These are phyloP conservation scores for Nakazawaea populi DNA, from an alignment of 805 yeast species.

Conservation along the genomic window DNA sequence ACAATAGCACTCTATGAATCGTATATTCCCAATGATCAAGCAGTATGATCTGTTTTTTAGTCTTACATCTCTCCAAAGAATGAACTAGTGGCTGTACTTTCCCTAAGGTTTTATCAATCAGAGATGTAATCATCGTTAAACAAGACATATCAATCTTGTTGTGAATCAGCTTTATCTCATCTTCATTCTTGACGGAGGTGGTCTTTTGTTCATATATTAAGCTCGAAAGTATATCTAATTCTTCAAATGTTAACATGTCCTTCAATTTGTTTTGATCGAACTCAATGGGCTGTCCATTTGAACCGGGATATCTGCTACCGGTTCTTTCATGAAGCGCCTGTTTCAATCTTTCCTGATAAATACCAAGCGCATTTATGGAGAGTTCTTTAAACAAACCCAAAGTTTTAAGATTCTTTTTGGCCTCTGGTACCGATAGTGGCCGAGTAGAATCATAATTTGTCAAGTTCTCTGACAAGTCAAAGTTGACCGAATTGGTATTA, in stretches of 20 bases:
- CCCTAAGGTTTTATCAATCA: slow-evolving; percentile 24
- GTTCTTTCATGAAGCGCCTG: slow-evolving; percentile 19
- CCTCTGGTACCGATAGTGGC: slow-evolving; percentile 21
- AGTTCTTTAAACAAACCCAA: slow-evolving; percentile 22
- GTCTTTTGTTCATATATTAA: neutral
- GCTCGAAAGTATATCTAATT: slow-evolving; percentile 5
- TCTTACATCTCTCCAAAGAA: slow-evolving; percentile 18
- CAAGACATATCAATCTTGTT: slow-evolving; percentile 15
- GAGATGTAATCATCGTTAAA: slow-evolving; percentile 18
- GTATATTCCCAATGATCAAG: slow-evolving; percentile 23
- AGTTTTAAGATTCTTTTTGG: slow-evolving; percentile 20
- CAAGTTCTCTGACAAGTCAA: slow-evolving; percentile 28
- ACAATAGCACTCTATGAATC: slow-evolving; percentile 34
- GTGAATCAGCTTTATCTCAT: slow-evolving; percentile 13
- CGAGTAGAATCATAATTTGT: slow-evolving; percentile 24
- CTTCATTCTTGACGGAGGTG: slow-evolving; percentile 10
- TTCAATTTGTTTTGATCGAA: slow-evolving; percentile 14
- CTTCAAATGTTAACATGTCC: slow-evolving; percentile 16
- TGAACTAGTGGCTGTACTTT: slow-evolving; percentile 19
- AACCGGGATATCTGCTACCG: slow-evolving; percentile 8
- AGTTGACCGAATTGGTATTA: slow-evolving; percentile 26
- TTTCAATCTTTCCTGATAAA: slow-evolving; percentile 20
- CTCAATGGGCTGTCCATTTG: slow-evolving; percentile 11
- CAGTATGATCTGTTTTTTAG: slow-evolving; percentile 14
- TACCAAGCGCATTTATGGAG: slow-evolving; percentile 21